These are phyloP conservation scores for Penicillium aurantiogriseum DNA, from an alignment of 2,329 filamentous ascomycete species.

Conservation along the genomic window DNA sequence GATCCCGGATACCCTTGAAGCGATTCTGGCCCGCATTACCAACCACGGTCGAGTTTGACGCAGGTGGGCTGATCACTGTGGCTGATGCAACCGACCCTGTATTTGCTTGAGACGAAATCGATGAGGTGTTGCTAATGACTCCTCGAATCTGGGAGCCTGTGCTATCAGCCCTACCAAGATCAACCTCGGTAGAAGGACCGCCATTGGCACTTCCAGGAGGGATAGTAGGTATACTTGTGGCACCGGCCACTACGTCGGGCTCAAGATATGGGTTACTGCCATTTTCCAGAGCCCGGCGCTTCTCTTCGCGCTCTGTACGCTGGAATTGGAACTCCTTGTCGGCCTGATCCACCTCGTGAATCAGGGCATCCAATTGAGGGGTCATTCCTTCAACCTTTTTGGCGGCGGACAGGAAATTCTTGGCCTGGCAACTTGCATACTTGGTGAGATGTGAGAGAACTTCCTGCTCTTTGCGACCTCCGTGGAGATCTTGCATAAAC, in stretches of 20 bases:
- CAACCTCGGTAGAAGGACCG: conserved; percentile 61
- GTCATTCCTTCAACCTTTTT: conserved; percentile 84
- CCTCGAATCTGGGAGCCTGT: conserved; percentile 66
- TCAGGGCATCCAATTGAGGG: conserved; percentile 85
- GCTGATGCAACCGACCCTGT: conserved; percentile 31
- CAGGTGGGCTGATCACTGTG: conserved; percentile 21
- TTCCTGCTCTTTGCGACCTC: conserved; percentile 97
- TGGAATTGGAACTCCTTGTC: conserved; percentile 98
- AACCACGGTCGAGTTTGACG: conserved; percentile 24
- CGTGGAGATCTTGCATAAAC: conserved; percentile 98
- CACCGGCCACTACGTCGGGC: conserved; percentile 58
- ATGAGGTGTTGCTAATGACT: conserved; percentile 49
- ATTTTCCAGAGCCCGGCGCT: conserved; percentile 84
- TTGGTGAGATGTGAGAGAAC: conserved; percentile 91
- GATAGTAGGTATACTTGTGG: conserved; percentile 36
- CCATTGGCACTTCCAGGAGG: conserved; percentile 46
- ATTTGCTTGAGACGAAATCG: conserved; percentile 42
- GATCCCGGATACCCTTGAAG: conserved; percentile 89
- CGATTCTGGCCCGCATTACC: conserved; percentile 48
- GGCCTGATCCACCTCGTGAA: conserved; percentile 82
- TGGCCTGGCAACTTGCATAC: conserved; percentile 87
- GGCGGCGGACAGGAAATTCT: conserved; percentile 74
- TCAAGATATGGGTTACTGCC: conserved; percentile 73
- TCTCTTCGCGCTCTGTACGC: conserved; percentile 91
- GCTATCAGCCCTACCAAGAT: conserved; percentile 71